phyloP scores from a whole-genome alignment of 192 early-diverging fungal genomes.

The Allomyces macrogynus region DNA sequence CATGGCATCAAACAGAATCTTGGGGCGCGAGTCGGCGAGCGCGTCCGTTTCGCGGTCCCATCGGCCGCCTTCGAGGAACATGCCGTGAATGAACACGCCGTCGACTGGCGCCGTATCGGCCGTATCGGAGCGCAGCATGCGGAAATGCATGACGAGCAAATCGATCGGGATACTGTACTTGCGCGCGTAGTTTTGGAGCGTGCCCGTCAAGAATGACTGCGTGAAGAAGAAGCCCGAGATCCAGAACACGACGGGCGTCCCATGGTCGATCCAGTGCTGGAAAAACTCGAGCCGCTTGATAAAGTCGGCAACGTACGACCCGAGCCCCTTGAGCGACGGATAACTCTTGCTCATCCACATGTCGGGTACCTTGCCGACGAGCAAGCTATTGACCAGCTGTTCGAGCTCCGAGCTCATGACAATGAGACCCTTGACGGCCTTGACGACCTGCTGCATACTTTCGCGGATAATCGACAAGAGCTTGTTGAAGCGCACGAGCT shows the following conservation, averaged over 20 bases:
- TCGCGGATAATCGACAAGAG: slow-evolving; percentile 32
- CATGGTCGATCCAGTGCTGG: slow-evolving; percentile 30
- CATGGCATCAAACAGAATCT: slow-evolving; percentile 33
- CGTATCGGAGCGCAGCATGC: slow-evolving; percentile 13
- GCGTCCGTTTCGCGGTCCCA: slow-evolving; percentile 22
- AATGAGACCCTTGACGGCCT: slow-evolving; percentile 37
- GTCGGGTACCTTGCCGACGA: slow-evolving; percentile 27
- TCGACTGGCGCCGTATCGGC: slow-evolving; percentile 15
- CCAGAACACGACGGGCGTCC: slow-evolving; percentile 34
- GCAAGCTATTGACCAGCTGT: slow-evolving; percentile 35
- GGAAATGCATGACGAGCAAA: slow-evolving; percentile 29
- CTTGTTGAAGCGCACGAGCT: slow-evolving; percentile 41
- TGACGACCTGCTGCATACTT: slow-evolving; percentile 36
- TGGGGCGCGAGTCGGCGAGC: slow-evolving; percentile 28
- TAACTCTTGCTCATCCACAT: slow-evolving; percentile 42
- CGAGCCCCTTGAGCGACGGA: slow-evolving; percentile 38
- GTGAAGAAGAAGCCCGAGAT: slow-evolving; percentile 49
- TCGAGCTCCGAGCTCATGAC: slow-evolving; percentile 42
- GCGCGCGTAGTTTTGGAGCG: slow-evolving; percentile 40
- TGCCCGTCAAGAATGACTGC: slow-evolving; percentile 38
- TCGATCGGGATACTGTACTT: slow-evolving; percentile 39
- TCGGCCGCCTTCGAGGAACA: slow-evolving; percentile 35
- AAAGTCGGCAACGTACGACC: slow-evolving; percentile 30
- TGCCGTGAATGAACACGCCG: slow-evolving; percentile 30
- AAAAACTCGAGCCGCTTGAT: slow-evolving; percentile 32